These are phyloP conservation scores for Miscanthus sacchariflorus DNA, from an alignment of 202 grass and related monocot species.

Conservation along the genomic window DNA sequence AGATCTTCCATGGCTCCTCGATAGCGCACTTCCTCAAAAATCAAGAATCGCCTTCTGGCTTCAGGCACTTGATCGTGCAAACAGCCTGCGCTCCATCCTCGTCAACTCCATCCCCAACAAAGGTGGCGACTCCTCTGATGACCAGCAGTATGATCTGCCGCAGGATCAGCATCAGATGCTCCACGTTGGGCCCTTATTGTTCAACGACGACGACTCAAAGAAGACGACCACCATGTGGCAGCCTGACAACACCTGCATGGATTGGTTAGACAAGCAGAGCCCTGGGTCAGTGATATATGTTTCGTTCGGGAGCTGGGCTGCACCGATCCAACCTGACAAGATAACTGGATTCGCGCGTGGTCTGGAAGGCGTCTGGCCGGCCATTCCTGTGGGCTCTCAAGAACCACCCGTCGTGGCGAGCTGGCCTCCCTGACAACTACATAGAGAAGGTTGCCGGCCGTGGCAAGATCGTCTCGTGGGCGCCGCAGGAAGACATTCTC, in stretches of 20 bases:
- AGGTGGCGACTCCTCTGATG: not conserved
- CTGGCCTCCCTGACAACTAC: conserved; percentile 55
- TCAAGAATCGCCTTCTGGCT: conserved; percentile 76
- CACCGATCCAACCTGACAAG: conserved; percentile 48
- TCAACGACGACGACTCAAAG: not conserved
- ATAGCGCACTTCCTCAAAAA: conserved; percentile 42
- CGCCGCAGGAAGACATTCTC: conserved; percentile 75
- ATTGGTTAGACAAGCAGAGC: conserved; percentile 57
- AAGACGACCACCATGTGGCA: conserved; percentile 52
- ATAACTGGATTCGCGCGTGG: conserved; percentile 64
- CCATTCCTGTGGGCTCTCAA: conserved; percentile 83
- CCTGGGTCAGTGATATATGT: conserved; percentile 63
- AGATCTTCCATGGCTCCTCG: conserved; percentile 79
- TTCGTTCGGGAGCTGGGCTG: conserved; percentile 83
- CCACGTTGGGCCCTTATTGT: conserved; percentile 52
- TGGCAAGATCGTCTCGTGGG: conserved; percentile 75
- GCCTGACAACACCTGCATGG: conserved; percentile 56
- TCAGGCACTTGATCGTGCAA: conserved; percentile 41
- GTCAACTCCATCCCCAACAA: conserved; percentile 72
- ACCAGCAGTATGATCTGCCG: not conserved
- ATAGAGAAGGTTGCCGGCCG: conserved; percentile 25
- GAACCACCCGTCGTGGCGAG: conserved; percentile 62
- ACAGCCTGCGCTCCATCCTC: conserved; percentile 54
- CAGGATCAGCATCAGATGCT: conserved; percentile 31
- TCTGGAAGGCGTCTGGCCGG: conserved; percentile 43